Conservation (phyloP, 192 early-diverging fungal species). For the Coemansia sp. region DNA sequence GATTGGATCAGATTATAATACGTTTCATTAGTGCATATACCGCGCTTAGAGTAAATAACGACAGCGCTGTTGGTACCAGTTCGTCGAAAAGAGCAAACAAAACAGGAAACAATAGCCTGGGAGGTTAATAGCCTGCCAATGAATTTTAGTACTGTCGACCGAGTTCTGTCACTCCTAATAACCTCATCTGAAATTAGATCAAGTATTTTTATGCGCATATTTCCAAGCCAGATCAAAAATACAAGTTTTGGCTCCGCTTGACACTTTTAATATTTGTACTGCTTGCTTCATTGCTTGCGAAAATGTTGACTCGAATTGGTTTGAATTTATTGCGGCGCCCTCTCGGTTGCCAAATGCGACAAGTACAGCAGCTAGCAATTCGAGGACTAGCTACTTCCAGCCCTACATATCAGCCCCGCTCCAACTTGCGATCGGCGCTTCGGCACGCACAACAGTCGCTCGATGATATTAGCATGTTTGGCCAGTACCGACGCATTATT, state of each 20-base stretch:
- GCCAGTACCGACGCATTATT: conserved; percentile 28
- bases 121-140: no score
- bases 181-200: no score
- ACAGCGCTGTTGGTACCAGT: no score
- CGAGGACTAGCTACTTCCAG: background rate
- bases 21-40: background rate
- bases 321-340: background rate
- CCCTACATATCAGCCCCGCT: conserved; percentile 3
- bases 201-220: no score
- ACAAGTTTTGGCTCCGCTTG: background rate
- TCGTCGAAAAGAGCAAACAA: no score
- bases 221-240: background rate
- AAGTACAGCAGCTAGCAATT: background rate
- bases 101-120: no score
- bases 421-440: conserved; percentile 6
- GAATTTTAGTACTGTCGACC: no score
- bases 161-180: no score
- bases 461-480: conserved; percentile 9
- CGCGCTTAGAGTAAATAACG: no score
- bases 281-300: background rate
- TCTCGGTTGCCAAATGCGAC: background rate
- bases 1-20: background rate
- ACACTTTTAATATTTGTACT: background rate
- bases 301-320: background rate
- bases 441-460: conserved; percentile 1